phyloP scores from a whole-genome alignment of 2,329 filamentous ascomycete species.

The Byssoonygena ceratinophila region DNA sequence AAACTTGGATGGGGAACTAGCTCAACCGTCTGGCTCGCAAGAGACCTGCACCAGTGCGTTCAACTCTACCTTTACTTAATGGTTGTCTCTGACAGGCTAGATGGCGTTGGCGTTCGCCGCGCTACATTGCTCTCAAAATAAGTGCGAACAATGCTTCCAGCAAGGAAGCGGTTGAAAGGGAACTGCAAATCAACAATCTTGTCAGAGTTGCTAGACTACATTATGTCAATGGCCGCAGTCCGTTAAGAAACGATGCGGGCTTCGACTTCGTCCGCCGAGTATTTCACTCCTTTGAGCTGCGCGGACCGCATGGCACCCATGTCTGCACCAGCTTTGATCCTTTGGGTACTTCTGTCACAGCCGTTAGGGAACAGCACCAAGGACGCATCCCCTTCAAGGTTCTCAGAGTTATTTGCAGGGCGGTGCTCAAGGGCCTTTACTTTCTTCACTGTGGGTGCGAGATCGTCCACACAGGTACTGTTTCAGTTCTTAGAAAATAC shows the following conservation, averaged over 20 bases:
- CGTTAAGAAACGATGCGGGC: conserved; percentile 13
- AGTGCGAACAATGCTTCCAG: conserved; percentile 22
- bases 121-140: conserved; percentile 30
- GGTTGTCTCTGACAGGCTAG: conserved; percentile 9
- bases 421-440: conserved; percentile 32
- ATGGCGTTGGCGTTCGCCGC: conserved; percentile 20
- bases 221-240: not conserved
- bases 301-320: conserved; percentile 24
- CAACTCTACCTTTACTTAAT: not conserved
- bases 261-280: conserved; percentile 25
- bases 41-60: conserved; percentile 18
- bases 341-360: conserved; percentile 28
- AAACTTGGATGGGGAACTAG: conserved; percentile 21
- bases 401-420: conserved; percentile 26
- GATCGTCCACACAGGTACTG: conserved; percentile 34
- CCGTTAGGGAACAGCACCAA: conserved; percentile 21
- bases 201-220: conserved; percentile 23
- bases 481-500: not conserved
- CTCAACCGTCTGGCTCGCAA: conserved; percentile 22
- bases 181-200: conserved; percentile 26
- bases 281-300: conserved; percentile 27
- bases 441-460: conserved; percentile 36
- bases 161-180: conserved; percentile 20
- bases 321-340: conserved; percentile 30
- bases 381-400: conserved; percentile 23